Conservation (phyloP, 192 early-diverging fungal genomes). For the Gryganskiella cystojenkinii region DNA sequence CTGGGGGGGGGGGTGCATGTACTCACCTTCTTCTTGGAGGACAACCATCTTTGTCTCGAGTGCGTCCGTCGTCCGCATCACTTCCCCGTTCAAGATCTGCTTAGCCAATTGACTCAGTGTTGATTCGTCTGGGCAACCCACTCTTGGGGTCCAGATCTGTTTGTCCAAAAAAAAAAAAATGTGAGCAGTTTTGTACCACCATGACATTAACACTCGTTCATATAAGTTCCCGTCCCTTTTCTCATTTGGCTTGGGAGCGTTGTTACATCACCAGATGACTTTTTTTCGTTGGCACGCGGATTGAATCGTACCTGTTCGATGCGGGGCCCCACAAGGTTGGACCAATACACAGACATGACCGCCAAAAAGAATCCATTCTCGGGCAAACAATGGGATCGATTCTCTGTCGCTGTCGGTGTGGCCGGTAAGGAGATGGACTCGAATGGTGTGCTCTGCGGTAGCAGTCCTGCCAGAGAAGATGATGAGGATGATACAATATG, state of each 20-base stretch:
- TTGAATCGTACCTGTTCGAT: conserved; percentile 56
- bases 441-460: conserved; percentile 24
- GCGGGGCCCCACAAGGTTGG: conserved; percentile 63
- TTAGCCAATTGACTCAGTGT: conserved; percentile 53
- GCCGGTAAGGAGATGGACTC: conserved; percentile 46
- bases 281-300: conserved; percentile 1
- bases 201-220: neutral
- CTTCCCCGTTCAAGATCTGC: conserved; percentile 64
- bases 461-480: too few relatives aligned
- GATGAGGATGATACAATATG: too few relatives aligned
- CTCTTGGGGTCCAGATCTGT: conserved; percentile 47
- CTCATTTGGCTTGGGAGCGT: too few relatives aligned
- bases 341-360: conserved; percentile 64
- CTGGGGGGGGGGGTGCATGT: neutral
- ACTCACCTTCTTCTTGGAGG: conserved; percentile 53
- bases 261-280: conserved; percentile 35
- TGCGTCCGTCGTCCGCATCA: conserved; percentile 49
- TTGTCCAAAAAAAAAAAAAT: neutral
- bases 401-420: conserved; percentile 43
- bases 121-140: conserved; percentile 49
- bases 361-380: conserved; percentile 64
- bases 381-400: conserved; percentile 48
- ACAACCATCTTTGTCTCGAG: conserved; percentile 63
- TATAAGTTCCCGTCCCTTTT: neutral
- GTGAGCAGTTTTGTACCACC: conserved; percentile 17